Evolutionary conservation across 2,329 filamentous ascomycete species (phyloP), one percentile per base, ranked within the genome.

Genomic region (Biscogniauxia sp.): DNA sequence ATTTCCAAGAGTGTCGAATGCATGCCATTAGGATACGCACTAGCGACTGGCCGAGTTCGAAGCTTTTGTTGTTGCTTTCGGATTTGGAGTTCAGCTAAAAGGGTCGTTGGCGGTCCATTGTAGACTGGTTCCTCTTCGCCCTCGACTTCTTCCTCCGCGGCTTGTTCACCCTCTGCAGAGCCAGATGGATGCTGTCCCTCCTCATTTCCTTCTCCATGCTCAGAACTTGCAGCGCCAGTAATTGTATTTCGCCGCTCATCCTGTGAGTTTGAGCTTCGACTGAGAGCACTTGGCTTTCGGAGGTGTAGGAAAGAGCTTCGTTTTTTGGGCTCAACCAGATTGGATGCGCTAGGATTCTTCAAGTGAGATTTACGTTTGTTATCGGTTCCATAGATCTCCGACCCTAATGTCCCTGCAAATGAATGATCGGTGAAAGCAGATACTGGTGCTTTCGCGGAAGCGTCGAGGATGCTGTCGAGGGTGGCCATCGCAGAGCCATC

Each of bases 341-440:
- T 66, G 56, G 66, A 58, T 17, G 65, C 62, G 61, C 69, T 70
- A 25, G 63, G 62, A 55, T 62, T 66, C 51, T 72, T 70, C 28
- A 70, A 65, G n/a, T 71, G 69, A 15, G 77, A 75, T 57, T 76
- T 80, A 55, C 79, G 80, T 68, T 82, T 84, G 73, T 81, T 84
- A 66, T 83, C 77, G 65, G 78, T 72, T 37, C 89, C 89, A 71
- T 95, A 96, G 0, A 93, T 84, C 68, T 94, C 90, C 4, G 84
- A 74, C 23, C 92, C 90, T 11, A 93, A 80, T 64, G 87, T 86
- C 4, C 93, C 93, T 26, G 88, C 90, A 70, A 91, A 93, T 0
- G 89, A 86, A 73, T 97, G 93, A 70, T 97, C 92, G 0, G 91
- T 96, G 69, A 98, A 98, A 25, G 93, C 94, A 66, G 83, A 92